Base-by-base conservation (phyloP, 2,329 filamentous ascomycete genomes). In the Cercospora berteroae region DNA sequence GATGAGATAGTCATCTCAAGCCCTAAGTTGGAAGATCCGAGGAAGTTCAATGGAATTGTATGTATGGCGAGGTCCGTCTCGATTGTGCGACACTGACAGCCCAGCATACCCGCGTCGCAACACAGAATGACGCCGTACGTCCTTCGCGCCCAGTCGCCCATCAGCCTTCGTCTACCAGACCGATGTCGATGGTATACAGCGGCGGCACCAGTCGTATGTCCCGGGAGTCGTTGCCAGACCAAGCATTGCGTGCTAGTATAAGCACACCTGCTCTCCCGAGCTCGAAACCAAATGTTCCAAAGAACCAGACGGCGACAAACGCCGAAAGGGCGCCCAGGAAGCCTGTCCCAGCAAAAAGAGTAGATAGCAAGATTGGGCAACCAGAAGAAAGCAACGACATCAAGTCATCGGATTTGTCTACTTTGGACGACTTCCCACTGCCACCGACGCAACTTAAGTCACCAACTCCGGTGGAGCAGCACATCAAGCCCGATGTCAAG, bases 321-420 rank as follows among this genome's bases (percentile, higher is more conserved):
- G 5, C 52, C 25, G 52, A 57, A 8, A 23, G 25, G 5, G 52
- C 25, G 9, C 13, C 52, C 6, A 57, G 29, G 27, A 29, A 33
- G 29, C 16, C 25, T 7, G 52, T 33, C 8, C 10, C 52, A 18
- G 52, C 52, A 9, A 57, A 33, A 33, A 57, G 52, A 33, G 52
- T 57, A 29, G 52, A 57, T 9, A 57, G 52, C 52, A 57, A 57
- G 16, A 57, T 57, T 20, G 52, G 52, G 52, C 52, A 57, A 18
- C 25, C 16, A 27, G 52, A 57, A n/a, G 52, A 57, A 31, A 29
- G 16, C 16, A 29, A 29, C 9, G 25, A 57, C 13, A n/a, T 25
- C 25, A 16, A n/a, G 12, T 16, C 52, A 18, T 57, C 52, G 16
- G 25, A 29, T 10, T 2, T 18, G 3, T 25, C 52, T 5, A 57